Conservation (phyloP, 1,284 basidiomycete genomes). For the Boletus austroedulis region DNA sequence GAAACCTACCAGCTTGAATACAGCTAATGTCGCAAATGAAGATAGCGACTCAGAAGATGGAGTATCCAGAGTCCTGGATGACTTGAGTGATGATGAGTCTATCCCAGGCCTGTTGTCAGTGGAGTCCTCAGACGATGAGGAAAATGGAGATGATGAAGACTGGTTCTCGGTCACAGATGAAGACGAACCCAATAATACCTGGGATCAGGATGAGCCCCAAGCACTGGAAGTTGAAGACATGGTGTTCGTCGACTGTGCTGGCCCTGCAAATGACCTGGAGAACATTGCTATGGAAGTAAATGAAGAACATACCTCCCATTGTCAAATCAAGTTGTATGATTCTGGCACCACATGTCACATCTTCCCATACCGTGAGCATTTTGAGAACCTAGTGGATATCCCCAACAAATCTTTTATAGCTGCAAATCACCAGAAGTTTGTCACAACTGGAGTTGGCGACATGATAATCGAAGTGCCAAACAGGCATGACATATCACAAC, state of each 20-base stretch:
- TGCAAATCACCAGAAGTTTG: slow-evolving; percentile 39
- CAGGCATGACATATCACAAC: slow-evolving; percentile 23
- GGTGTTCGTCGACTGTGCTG: not conserved
- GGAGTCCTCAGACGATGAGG: not conserved
- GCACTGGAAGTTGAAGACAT: not conserved
- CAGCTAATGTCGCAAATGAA: too few relatives aligned
- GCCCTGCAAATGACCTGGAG: not conserved
- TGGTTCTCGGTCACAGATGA: not conserved
- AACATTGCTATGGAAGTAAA: not conserved
- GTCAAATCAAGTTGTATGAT: slow-evolving; percentile 35
- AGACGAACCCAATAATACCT: not conserved
- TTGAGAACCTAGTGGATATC: slow-evolving; percentile 33
- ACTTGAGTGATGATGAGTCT: too few relatives aligned
- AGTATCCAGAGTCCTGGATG: too few relatives aligned
- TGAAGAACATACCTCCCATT: too few relatives aligned
- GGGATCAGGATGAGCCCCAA: not conserved
- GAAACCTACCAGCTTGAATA: too few relatives aligned
- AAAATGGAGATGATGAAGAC: too few relatives aligned
- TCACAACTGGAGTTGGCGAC: slow-evolving; percentile 35
- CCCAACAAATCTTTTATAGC: slow-evolving; percentile 30
- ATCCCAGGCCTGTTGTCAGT: too few relatives aligned
- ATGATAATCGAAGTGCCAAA: slow-evolving; percentile 40
- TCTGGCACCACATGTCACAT: slow-evolving; percentile 42
- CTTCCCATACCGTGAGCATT: slow-evolving; percentile 37
- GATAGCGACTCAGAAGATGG: too few relatives aligned